These are phyloP conservation scores for Curvularia lunata DNA, from an alignment of 2,329 filamentous ascomycete genomes.

Conservation along the genomic window DNA sequence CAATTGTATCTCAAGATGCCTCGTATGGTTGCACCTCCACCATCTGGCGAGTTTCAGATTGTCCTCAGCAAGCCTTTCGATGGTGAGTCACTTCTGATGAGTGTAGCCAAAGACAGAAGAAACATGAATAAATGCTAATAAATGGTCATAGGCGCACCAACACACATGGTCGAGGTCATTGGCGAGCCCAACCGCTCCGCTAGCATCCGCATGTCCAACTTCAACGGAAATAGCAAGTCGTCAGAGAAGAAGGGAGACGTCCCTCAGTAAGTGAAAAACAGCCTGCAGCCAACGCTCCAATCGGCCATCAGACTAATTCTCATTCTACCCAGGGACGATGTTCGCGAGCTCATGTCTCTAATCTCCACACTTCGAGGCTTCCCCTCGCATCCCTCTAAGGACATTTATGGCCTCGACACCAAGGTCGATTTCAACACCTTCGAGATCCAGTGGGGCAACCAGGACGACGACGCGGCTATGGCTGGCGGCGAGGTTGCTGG, in stretches of 20 bases:
- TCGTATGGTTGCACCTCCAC: constrained; percentile 69
- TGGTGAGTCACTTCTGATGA: constrained; percentile 27
- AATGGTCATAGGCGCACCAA: constrained; percentile 21
- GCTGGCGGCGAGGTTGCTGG: constrained; percentile 43
- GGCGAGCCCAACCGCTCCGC: constrained; percentile 52
- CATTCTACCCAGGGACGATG: constrained; percentile 45
- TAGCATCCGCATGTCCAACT: constrained; percentile 40
- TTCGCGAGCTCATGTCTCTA: constrained; percentile 50
- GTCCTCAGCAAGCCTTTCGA: constrained; percentile 30
- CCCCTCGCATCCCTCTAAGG: constrained; percentile 47
- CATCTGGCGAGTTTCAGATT: constrained; percentile 82
- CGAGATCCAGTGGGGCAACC: constrained; percentile 53
- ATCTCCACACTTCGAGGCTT: constrained; percentile 50
- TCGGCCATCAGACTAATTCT: background rate
- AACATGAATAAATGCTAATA: constrained; percentile 4
- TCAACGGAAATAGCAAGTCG: constrained; percentile 40
- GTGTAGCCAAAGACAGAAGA: no score
- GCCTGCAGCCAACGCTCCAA: background rate
- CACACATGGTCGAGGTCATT: constrained; percentile 48
- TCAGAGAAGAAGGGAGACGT: constrained; percentile 51
- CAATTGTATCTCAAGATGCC: constrained; percentile 23
- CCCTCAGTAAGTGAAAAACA: constrained; percentile 28
- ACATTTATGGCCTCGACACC: constrained; percentile 50
- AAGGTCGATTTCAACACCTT: constrained; percentile 52
- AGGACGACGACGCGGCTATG: constrained; percentile 47